Evolutionary conservation across 148 eudicot species (phyloP), one percentile per base, ranked within the genome.

Genomic region (Tetragonia tetragonoides): DNA sequence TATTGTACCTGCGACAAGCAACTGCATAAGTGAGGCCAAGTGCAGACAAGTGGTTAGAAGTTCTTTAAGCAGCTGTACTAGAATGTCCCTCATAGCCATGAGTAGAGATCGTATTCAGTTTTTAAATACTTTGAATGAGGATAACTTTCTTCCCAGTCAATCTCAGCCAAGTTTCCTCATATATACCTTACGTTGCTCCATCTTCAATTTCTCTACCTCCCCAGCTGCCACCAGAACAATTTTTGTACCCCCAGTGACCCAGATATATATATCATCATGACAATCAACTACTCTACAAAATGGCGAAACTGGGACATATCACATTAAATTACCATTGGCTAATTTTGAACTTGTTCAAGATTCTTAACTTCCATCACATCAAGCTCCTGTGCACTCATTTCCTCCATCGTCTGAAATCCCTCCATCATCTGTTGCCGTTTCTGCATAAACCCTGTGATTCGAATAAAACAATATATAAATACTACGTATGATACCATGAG

Each of bases 141-240:
- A 62, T 75, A 0, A 84, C 92, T 74, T 93, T 93, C 12, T 85
- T 90, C 59, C 97, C 97, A 1, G 88, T 82, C 79, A 90, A 82
- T 75, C 97, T 87, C 81, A 93, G 77, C 91, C 91, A 82, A 90
- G 82, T 79, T 87, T 88, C 83, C 93, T 90, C 84, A 92, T 75
- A 81, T 92, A 92, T 65, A 92, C 77, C 84, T 92, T 92, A 79
- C 97, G 90, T 75, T 92, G 91, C 7, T 90, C 97, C 76, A 92
- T 89, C 80, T 92, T 92, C 78, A 92, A 83, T 83, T 84, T 89
- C 80, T 88, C 90, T 11, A 91, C 81, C 66, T 84, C 77, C 49
- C 95, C 92, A 81, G 63, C 95, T 91, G 83, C 34, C 34, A 28
- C 72, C 74, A 72, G 44, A 76, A 75, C 21, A 57, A 28, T 41